phyloP scores from a whole-genome alignment of 2,329 filamentous ascomycete species.

The Sphaerostilbella broomeana region DNA sequence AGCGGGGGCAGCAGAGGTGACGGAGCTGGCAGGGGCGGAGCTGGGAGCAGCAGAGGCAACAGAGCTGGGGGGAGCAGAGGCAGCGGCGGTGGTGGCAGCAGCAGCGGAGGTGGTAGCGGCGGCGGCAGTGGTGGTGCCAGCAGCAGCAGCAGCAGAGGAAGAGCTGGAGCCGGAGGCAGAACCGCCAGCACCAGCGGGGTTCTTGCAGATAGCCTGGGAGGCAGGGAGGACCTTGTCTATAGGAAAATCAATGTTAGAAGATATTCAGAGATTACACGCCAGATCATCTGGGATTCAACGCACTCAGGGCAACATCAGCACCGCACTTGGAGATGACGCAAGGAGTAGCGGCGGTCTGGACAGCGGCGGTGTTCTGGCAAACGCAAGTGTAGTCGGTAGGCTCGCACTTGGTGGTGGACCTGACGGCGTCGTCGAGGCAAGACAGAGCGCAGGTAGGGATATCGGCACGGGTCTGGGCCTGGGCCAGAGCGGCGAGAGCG shows the following conservation, averaged over 20 bases:
- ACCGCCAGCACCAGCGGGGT: background rate
- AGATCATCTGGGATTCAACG: conserved; percentile 16
- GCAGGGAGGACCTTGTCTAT: conserved; percentile 35
- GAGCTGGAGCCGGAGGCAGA: background rate
- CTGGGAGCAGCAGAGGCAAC: conserved; percentile 12
- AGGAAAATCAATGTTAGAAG: background rate
- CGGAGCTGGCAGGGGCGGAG: conserved; percentile 13
- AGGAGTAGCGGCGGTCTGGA: conserved; percentile 27
- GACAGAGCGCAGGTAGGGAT: conserved; percentile 33
- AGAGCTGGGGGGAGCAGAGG: conserved; percentile 11
- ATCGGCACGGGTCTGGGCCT: conserved; percentile 28
- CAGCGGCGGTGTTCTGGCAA: conserved; percentile 26
- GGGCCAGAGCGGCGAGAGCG: conserved; percentile 28
- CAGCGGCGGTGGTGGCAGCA: conserved; percentile 5
- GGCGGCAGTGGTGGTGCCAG: conserved; percentile 1
- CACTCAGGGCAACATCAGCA: conserved; percentile 32
- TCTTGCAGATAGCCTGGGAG: conserved; percentile 28
- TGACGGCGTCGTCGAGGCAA: conserved; percentile 30
- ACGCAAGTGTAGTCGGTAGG: conserved; percentile 30
- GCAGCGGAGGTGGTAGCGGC: conserved; percentile 11
- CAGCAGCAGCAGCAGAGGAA: background rate
- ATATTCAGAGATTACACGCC: no score
- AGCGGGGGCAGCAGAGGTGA: conserved; percentile 9
- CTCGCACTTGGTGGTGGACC: conserved; percentile 25
- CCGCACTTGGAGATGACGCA: conserved; percentile 34